A percentile compares a stretch with the other conserved stretches of the same genome.
These are phyloP conservation scores for Echinosophora koreensis DNA, from an alignment of 306 rosid species.

Conservation along the genomic window DNA sequence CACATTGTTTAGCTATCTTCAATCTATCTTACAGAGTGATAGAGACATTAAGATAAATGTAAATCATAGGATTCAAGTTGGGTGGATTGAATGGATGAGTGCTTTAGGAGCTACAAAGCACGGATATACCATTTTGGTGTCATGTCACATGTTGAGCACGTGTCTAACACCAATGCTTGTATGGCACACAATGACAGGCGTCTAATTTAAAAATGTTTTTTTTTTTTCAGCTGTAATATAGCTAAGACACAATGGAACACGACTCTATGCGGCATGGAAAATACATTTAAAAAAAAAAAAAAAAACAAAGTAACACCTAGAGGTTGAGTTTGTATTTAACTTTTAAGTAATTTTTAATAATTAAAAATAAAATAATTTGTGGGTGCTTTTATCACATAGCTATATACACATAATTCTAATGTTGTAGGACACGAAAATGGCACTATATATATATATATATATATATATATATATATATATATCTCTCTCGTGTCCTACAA, in stretches of 20 bases:
- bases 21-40: background rate
- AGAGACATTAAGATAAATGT: background rate
- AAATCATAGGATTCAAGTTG: background rate
- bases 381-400: too few species aligned
- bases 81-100: background rate
- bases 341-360: too few species aligned
- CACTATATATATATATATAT: too few species aligned
- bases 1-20: background rate
- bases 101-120: background rate
- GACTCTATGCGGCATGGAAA: background rate
- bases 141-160: background rate
- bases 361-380: too few species aligned
- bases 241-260: background rate
- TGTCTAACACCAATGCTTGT: background rate
- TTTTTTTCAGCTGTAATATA: background rate
- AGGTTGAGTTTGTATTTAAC: too few species aligned
- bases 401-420: too few species aligned
- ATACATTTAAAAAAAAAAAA: too few species aligned
- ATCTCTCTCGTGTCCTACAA: background rate
- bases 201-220: too few species aligned
- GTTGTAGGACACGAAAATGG: too few species aligned
- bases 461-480: too few species aligned
- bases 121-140: background rate
- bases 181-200: background rate
- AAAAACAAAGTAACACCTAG: too few species aligned